Conservation (phyloP, 106 monocot genomes). For the Alisma plantagoaquatica region DNA sequence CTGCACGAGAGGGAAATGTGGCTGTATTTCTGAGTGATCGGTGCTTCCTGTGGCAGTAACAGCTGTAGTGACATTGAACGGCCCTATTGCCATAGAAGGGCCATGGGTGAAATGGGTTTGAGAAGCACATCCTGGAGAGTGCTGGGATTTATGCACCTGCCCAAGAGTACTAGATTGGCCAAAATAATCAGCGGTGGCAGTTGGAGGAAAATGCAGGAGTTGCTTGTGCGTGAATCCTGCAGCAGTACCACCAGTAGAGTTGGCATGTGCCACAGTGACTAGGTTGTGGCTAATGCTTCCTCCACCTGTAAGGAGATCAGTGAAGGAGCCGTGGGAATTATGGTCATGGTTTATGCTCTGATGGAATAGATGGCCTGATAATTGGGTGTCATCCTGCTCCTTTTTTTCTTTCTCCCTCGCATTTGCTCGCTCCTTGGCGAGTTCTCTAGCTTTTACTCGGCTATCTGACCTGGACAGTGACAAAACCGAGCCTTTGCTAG, state of each 20-base stretch:
- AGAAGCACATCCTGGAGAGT: conserved; percentile 25
- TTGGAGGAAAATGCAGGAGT: conserved; percentile 16
- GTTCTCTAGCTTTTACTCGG: conserved; percentile 52
- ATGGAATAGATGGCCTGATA: neutral
- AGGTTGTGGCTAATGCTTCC: neutral
- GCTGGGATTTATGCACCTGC: conserved; percentile 20
- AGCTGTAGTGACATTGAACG: conserved; percentile 24
- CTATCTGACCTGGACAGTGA: conserved; percentile 71
- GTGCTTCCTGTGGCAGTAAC: conserved; percentile 17
- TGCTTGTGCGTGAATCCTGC: conserved; percentile 20
- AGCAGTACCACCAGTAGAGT: neutral
- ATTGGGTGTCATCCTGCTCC: conserved; percentile 11
- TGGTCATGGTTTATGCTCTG: neutral
- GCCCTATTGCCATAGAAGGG: conserved; percentile 45
- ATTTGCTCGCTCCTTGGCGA: conserved; percentile 41
- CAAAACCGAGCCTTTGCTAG: conserved; percentile 81
- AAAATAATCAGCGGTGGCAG: conserved; percentile 61
- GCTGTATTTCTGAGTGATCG: conserved; percentile 52
- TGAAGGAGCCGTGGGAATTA: conserved; percentile 58
- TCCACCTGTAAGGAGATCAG: conserved; percentile 34
- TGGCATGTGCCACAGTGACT: conserved; percentile 14
- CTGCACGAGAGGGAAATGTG: conserved; percentile 59
- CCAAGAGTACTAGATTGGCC: conserved; percentile 23
- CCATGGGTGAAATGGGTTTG: conserved; percentile 44
- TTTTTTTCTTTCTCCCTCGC: conserved; percentile 37